Conservation (phyloP, 1,139 yeast species). For the Entelexis sorbosivorans region DNA sequence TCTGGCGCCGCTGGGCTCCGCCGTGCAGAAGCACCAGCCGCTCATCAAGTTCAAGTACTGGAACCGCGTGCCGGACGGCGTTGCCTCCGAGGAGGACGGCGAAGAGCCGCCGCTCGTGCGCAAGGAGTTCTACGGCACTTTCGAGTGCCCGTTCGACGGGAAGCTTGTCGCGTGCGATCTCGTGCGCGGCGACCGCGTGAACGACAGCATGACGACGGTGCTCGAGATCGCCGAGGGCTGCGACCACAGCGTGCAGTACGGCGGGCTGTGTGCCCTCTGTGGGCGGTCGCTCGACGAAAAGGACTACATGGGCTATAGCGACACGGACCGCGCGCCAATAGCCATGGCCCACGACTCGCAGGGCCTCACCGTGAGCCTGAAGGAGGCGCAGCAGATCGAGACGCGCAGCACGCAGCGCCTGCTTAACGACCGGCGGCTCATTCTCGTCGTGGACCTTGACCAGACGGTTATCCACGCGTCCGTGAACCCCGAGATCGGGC, state of each 20-base stretch:
- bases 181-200: slow-evolving; percentile 49
- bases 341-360: slow-evolving; percentile 84
- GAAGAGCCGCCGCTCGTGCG: slow-evolving; percentile 26
- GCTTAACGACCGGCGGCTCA: slow-evolving; percentile 53
- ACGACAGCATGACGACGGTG: slow-evolving; percentile 39
- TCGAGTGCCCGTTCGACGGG: slow-evolving; percentile 79
- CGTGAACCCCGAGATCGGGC: slow-evolving; percentile 93
- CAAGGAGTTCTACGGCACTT: slow-evolving; percentile 39
- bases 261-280: slow-evolving; percentile 90
- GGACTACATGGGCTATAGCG: slow-evolving; percentile 65
- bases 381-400: slow-evolving; percentile 81
- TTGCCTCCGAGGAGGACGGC: slow-evolving; percentile 28
- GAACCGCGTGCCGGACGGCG: slow-evolving; percentile 39
- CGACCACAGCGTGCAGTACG: slow-evolving; percentile 87
- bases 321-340: slow-evolving; percentile 69
- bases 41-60: slow-evolving; percentile 55
- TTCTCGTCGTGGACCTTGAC: slow-evolving; percentile 89
- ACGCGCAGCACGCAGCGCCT: slow-evolving; percentile 52
- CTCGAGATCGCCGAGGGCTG: slow-evolving; percentile 69
- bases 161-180: slow-evolving; percentile 43
- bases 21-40: slow-evolving; percentile 43
- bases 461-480: slow-evolving; percentile 97
- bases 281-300: slow-evolving; percentile 72
- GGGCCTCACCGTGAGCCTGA: slow-evolving; percentile 71
- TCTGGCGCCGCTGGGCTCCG: slow-evolving; percentile 38